phyloP scores from a whole-genome alignment of 371 early-diverging fungal genomes.

The Parasitella parasitica region DNA sequence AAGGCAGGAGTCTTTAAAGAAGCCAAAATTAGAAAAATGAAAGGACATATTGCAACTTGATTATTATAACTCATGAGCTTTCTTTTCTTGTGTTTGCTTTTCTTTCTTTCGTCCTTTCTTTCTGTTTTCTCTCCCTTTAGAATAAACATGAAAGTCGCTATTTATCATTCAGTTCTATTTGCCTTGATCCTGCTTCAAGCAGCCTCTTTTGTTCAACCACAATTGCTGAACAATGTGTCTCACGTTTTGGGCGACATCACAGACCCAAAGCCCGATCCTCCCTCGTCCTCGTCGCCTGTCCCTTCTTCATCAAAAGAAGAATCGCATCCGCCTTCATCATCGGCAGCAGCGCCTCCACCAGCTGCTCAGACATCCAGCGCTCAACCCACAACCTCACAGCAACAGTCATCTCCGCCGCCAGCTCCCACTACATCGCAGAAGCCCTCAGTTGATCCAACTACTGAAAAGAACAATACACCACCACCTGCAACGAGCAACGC shows the following conservation, averaged over 20 bases:
- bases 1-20: slow-evolving; percentile 35
- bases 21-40: slow-evolving; percentile 38
- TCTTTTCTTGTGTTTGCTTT: background rate
- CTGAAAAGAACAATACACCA: background rate
- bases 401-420: too few relatives aligned
- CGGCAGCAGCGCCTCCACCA: slow-evolving; percentile 7
- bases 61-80: background rate
- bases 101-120: slow-evolving; percentile 4
- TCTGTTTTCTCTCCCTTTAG: background rate
- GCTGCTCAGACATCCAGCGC: background rate
- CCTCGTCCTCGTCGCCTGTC: slow-evolving; percentile 2
- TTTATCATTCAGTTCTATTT: background rate
- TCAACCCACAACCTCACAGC: too few relatives aligned
- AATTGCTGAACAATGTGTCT: slow-evolving; percentile 12
- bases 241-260: slow-evolving; percentile 3
- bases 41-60: slow-evolving; percentile 3
- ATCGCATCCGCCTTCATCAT: background rate
- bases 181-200: slow-evolving; percentile 2
- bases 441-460: slow-evolving; percentile 3
- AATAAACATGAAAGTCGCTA: background rate
- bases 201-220: slow-evolving; percentile 1
- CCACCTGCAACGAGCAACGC: background rate
- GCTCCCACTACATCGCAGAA: slow-evolving; percentile 4
- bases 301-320: slow-evolving; percentile 5
- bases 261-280: background rate